A percentile compares a stretch with the other conserved stretches of the same genome.
phyloP scores from a whole-genome alignment of 208 protist species.

The Trypanosoma cruzi region DNA sequence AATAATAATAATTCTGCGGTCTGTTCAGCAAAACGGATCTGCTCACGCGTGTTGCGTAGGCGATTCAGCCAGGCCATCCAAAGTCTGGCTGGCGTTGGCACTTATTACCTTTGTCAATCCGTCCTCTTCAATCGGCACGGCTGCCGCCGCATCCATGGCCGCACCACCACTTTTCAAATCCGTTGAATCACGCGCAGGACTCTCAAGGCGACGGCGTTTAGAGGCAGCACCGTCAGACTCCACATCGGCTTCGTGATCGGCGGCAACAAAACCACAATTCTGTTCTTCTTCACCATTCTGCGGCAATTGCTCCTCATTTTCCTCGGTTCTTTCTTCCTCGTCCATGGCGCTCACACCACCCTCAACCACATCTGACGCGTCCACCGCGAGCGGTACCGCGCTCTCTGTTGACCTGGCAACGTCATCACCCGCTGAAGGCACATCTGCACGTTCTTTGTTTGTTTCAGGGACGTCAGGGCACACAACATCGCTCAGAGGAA shows the following conservation, averaged over 20 bases:
- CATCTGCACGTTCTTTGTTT: neutral
- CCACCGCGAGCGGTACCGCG: neutral
- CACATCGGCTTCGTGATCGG: neutral
- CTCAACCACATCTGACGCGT: neutral
- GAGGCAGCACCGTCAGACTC: neutral
- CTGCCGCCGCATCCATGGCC: neutral
- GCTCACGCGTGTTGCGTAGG: neutral
- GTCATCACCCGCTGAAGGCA: neutral
- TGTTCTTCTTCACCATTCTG: neutral
- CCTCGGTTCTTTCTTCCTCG: neutral
- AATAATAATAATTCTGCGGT: conserved; percentile 1
- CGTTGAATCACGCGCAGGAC: conserved; percentile 4
- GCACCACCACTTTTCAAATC: neutral
- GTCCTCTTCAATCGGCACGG: neutral
- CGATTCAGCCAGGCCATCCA: neutral
- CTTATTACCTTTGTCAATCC: conserved; percentile 1
- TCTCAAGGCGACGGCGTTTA: conserved; percentile 11
- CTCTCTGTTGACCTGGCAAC: neutral
- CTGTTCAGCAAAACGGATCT: neutral
- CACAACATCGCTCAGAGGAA: neutral
- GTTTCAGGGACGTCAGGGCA: neutral
- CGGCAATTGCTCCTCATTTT: neutral
- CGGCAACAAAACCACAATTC: neutral
- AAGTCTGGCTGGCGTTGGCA: neutral
- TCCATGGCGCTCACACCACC: neutral